phyloP scores from a whole-genome alignment of 306 rosid species.

The Quercus rubra region DNA sequence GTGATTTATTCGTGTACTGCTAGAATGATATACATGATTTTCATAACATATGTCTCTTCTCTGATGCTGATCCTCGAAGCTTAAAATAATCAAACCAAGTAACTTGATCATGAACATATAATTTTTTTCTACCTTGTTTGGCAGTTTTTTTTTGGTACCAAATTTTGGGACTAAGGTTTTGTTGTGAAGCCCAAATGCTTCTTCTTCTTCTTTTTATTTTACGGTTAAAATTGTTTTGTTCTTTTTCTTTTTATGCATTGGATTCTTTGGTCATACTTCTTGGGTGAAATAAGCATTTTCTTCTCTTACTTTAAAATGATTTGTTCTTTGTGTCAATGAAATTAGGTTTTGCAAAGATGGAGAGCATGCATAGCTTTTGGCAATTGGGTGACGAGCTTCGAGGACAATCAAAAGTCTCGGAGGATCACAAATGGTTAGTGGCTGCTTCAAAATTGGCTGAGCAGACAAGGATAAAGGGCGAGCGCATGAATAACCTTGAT shows the following conservation, averaged over 20 bases:
- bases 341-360: constrained; percentile 59
- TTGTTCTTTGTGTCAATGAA: constrained; percentile 10
- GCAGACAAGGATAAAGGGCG: constrained; percentile 86
- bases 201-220: neutral
- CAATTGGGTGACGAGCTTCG: constrained; percentile 97
- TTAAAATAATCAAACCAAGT: neutral
- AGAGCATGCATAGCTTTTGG: constrained; percentile 82
- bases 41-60: neutral
- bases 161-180: too few relatives aligned
- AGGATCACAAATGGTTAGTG: constrained; percentile 92
- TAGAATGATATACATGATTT: neutral
- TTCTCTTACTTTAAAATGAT: neutral
- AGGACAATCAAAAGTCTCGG: constrained; percentile 84
- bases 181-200: neutral
- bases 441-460: constrained; percentile 95
- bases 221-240: neutral
- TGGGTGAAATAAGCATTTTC: neutral
- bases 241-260: neutral
- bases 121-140: neutral
- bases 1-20: neutral
- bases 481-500: constrained; percentile 90
- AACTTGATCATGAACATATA: neutral
- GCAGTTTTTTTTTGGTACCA: neutral
- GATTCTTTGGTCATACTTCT: neutral
- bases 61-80: neutral